phyloP scores from a whole-genome alignment of 2,329 filamentous ascomycete species.

The Fusarium sarcochroum region DNA sequence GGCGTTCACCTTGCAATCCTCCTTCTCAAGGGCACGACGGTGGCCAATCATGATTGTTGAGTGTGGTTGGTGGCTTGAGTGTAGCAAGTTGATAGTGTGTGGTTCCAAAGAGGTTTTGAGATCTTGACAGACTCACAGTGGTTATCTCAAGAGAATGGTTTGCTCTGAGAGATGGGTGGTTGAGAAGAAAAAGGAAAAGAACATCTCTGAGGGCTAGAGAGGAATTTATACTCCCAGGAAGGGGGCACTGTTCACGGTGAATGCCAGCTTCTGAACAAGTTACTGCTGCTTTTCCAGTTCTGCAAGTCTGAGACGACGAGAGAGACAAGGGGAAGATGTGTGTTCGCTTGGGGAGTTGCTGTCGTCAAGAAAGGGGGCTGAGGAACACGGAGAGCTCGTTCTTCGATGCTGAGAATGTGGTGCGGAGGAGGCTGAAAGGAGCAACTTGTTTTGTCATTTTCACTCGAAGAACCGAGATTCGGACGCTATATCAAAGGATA shows the following conservation, averaged over 20 bases:
- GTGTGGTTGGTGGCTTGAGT: too few relatives aligned
- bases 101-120: background rate
- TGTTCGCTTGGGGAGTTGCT: background rate
- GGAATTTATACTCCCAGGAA: background rate
- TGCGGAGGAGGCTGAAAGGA: background rate
- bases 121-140: background rate
- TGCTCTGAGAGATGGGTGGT: background rate
- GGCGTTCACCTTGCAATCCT: background rate
- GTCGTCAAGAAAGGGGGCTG: background rate
- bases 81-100: background rate
- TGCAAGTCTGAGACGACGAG: background rate
- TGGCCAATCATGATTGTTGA: background rate
- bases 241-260: background rate
- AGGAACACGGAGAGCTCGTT: background rate
- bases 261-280: background rate
- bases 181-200: background rate
- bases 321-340: background rate
- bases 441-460: rapidly evolving
- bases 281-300: too few relatives aligned
- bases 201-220: background rate
- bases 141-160: background rate
- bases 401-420: background rate
- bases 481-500: background rate
- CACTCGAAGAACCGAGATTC: background rate
- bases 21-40: background rate